phyloP scores from a whole-genome alignment of 768 basidiomycete species.

The Neoboletus subvelutipes region DNA sequence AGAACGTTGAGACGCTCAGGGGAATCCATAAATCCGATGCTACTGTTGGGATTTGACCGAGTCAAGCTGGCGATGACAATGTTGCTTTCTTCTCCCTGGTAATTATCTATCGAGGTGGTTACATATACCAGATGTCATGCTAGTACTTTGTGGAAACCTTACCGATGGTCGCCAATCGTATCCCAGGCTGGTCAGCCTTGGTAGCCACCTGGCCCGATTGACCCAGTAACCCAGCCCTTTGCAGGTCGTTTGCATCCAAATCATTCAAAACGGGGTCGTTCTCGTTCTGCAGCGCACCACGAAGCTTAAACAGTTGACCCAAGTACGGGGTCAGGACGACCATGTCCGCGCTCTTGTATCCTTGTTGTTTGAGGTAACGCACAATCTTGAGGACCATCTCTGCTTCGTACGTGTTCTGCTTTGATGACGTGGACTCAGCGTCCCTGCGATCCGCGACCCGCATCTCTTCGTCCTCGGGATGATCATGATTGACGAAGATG shows the following conservation, averaged over 20 bases:
- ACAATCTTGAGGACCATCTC: conserved; percentile 67
- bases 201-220: conserved; percentile 34
- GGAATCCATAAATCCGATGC: conserved; percentile 72
- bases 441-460: conserved; percentile 48
- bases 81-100: conserved; percentile 74
- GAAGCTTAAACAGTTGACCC: conserved; percentile 58
- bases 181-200: conserved; percentile 37
- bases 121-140: neutral
- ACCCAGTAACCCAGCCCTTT: conserved; percentile 53
- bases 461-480: conserved; percentile 52
- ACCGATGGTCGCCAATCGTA: conserved; percentile 72
- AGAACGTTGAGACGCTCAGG: conserved; percentile 74
- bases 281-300: conserved; percentile 40
- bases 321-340: conserved; percentile 71
- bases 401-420: conserved; percentile 61
- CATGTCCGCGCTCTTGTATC: conserved; percentile 58
- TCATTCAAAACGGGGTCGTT: conserved; percentile 64
- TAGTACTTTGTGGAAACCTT: conserved; percentile 8
- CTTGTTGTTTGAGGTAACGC: conserved; percentile 65
- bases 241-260: conserved; percentile 58
- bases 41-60: conserved; percentile 52
- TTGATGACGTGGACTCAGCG: conserved; percentile 49
- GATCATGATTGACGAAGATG: conserved; percentile 58
- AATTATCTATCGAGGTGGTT: conserved; percentile 52
- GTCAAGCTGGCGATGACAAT: conserved; percentile 65